Evolutionary conservation across 345 rosid species (phyloP).

Genomic region (Linum lewisii): DNA sequence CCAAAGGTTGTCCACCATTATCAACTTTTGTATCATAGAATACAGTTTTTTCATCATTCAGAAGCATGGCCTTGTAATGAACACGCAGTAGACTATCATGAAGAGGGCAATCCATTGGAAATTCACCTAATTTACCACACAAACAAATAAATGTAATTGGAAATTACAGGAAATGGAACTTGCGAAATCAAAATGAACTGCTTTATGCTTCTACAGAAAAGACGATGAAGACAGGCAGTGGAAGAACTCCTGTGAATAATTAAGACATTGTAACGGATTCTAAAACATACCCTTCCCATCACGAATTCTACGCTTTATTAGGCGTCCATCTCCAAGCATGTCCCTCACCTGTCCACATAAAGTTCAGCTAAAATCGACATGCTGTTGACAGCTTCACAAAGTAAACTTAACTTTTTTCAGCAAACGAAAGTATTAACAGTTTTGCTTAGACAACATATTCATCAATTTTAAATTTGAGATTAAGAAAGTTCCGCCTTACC

Average conservation of each 20-base stretch:
- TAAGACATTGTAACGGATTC: not conserved
- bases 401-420: not conserved
- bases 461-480: not conserved
- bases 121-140: slow-evolving; percentile 53
- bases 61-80: slow-evolving; percentile 89
- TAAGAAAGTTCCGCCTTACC: not conserved
- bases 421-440: no score
- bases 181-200: not conserved
- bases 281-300: slow-evolving; percentile 73
- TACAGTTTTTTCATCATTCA: slow-evolving; percentile 58
- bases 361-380: no score
- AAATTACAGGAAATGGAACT: not conserved
- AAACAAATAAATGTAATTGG: not conserved
- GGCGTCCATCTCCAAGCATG: slow-evolving; percentile 96
- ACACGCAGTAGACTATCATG: slow-evolving; percentile 70
- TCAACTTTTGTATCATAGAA: slow-evolving; percentile 71
- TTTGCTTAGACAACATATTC: not conserved
- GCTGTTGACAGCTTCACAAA: no score
- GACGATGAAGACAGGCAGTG: not conserved
- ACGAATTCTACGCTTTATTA: slow-evolving; percentile 74
- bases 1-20: slow-evolving; percentile 73
- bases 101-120: slow-evolving; percentile 99
- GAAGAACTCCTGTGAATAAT: not conserved
- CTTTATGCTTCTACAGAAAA: slow-evolving; percentile 8
- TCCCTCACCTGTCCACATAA: slow-evolving; percentile 66